phyloP scores from a whole-genome alignment of 2,329 filamentous ascomycete genomes.

The Paraconiothyrium sp. region DNA sequence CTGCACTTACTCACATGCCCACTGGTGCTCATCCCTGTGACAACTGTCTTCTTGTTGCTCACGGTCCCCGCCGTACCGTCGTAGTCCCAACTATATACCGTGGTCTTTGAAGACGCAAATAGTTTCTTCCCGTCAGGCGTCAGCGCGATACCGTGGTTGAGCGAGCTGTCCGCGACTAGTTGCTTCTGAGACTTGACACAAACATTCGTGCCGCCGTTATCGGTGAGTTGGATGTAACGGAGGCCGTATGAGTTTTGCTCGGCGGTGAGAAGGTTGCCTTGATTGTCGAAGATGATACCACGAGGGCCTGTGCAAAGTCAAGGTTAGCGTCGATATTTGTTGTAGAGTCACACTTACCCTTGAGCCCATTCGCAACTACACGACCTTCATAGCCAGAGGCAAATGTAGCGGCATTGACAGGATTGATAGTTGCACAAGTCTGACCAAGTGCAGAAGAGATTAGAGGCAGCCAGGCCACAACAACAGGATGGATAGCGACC shows the following conservation, averaged over 20 bases:
- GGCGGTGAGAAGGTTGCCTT: slow-evolving; percentile 30
- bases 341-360: not conserved
- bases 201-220: slow-evolving; percentile 33
- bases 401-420: slow-evolving; percentile 27
- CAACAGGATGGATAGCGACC: not conserved
- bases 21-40: slow-evolving; percentile 32
- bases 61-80: slow-evolving; percentile 32
- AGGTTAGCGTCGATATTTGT: not conserved
- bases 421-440: slow-evolving; percentile 30
- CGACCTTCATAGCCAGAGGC: slow-evolving; percentile 32
- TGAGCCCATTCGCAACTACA: slow-evolving; percentile 33
- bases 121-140: slow-evolving; percentile 35
- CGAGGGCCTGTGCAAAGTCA: slow-evolving; percentile 20
- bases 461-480: not conserved
- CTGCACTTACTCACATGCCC: slow-evolving; percentile 23
- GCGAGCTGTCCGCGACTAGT: slow-evolving; percentile 26
- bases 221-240: slow-evolving; percentile 30
- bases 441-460: slow-evolving; percentile 16
- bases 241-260: slow-evolving; percentile 29
- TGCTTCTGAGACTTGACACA: slow-evolving; percentile 31
- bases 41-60: slow-evolving; percentile 30
- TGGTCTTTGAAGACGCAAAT: slow-evolving; percentile 30
- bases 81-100: slow-evolving; percentile 33
- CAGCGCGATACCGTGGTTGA: slow-evolving; percentile 37
- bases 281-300: slow-evolving; percentile 28